Evolutionary conservation across 164 flowering plant genomes (phyloP), one percentile per base, ranked within the genome.

Genomic region (Magnolia changhungtana): DNA sequence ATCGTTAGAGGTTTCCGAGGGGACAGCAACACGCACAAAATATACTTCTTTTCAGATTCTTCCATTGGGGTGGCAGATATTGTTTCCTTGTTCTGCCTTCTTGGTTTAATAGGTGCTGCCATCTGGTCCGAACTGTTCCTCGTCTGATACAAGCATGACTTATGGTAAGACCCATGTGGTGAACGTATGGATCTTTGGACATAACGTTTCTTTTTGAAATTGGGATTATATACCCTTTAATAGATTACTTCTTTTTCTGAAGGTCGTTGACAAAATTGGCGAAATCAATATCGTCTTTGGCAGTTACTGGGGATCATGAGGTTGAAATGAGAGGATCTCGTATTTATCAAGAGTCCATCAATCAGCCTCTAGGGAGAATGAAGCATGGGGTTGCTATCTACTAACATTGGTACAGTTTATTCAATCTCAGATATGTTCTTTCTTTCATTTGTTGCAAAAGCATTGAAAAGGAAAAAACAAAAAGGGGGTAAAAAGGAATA

Each of bases 1-100:
- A 93, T 92, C 75, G 91, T 88, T 58, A 85, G 98, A 85, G 98
- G 98, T 37, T 95, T 93, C 74, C 86, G 91, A 82, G 98, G 98
- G 20, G 89, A 95, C 81, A 80, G 91, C 83, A 82, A 77, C 52
- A 67, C 77, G 68, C 95, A 95, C 80, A 88, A 88, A 76, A 82
- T 95, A 24, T 87, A 92, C 85, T 83, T 88, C 74, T 84, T 87
- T 67, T 77, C 90, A 21, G 77, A 84, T n/a, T 79, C 90, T 63
- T 83, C 92, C 61, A 8, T 82, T 76, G 82, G 84, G 49, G 73
- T 83, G 65, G 88, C 85, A 50, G 87, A 93, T 80, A 8, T 85
- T 37, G 67, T 89, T 73, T 88, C 97, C 50, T 65, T 91, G 27
- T 72, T 89, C 45, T 86, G 88, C 79, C 88, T 93, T 73, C 27